These are phyloP conservation scores for Calonectria henricotiae DNA, from an alignment of 2,329 filamentous ascomycete species.

Conservation along the genomic window DNA sequence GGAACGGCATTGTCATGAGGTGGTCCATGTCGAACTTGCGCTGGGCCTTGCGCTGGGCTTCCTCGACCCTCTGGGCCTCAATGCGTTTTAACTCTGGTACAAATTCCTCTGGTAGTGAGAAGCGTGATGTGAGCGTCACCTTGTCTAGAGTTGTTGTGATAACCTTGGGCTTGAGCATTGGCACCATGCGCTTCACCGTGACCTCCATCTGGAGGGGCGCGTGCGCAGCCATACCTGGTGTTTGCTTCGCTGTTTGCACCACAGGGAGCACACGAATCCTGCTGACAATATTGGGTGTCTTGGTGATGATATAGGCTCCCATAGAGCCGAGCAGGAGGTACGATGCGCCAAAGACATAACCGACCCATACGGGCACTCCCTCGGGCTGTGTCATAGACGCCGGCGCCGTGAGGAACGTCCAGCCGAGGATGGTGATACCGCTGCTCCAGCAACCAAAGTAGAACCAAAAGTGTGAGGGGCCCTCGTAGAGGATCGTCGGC, in stretches of 20 bases:
- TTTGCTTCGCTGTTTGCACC: constrained; percentile 39
- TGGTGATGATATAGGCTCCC: constrained; percentile 73
- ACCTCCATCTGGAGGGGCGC: constrained; percentile 68
- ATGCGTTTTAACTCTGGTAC: constrained; percentile 57
- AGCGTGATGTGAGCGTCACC: constrained; percentile 58
- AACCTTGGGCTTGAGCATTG: constrained; percentile 64
- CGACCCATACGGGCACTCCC: constrained; percentile 71
- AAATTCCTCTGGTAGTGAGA: constrained; percentile 60
- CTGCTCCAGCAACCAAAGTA: constrained; percentile 74
- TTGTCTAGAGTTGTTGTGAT: constrained; percentile 58
- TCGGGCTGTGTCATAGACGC: constrained; percentile 60
- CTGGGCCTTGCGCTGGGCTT: constrained; percentile 58
- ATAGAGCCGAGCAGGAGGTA: constrained; percentile 74
- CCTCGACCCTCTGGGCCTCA: constrained; percentile 57
- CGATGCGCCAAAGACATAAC: constrained; percentile 71
- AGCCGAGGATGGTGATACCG: constrained; percentile 61
- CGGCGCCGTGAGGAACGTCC: constrained; percentile 58
- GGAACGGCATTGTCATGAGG: constrained; percentile 72
- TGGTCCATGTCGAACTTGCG: constrained; percentile 71
- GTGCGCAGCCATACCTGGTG: constrained; percentile 43
- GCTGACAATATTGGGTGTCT: constrained; percentile 73
- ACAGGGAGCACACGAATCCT: constrained; percentile 71
- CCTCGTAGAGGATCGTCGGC: constrained; percentile 76
- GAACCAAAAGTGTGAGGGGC: constrained; percentile 76
- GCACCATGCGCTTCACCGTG: constrained; percentile 66